Evolutionary conservation across 495 filamentous ascomycete species (phyloP), one percentile per base, ranked within the genome.

Genomic region (Hypoxylon rickii): DNA sequence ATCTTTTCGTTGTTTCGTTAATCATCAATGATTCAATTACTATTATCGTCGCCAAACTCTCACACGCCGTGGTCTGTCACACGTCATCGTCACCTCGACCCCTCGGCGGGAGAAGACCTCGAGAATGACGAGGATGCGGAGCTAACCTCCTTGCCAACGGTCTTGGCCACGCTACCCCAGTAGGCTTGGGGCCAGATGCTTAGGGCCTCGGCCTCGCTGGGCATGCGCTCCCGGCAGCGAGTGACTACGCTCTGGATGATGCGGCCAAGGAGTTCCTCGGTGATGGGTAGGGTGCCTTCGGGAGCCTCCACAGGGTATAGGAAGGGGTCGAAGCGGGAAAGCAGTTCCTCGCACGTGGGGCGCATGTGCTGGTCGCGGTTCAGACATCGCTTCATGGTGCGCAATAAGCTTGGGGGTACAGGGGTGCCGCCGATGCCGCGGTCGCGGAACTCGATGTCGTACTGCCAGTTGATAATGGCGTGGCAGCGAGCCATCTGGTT

Each of bases 391-490:
- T 85, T 85, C 69, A 98, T 75, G 0, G 89, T 96, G 26, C 80
- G 70, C 26, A 90, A 73, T 12, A 97, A 74, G 3, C 84, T 82
- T 6, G 80, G 73, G 0, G 94, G 89, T 1, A 98, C 83, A 3
- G 77, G 70, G 2, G 83, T 78, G 18, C 83, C 88, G 33, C 92
- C 92, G 16, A 96, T 74, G 8, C 90, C 93, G 8, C 76, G 76
- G 0, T 81, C 72, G 0, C 89, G 90, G 67, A 90, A 97, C 36
- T 90, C 86, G 70, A 98, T 94, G 24, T 77, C 73, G 67, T 96
- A 85, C 32, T 83, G 80, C 44, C 87, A 93, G 66, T 97, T 92
- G 42, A 92, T 91, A 68, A 98, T 98, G 12, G 92, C 91, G 75
- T 85, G 75, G 65, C 82, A 82, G 6, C 87, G 82, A 13, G 78